Evolutionary conservation across 2,329 filamentous ascomycete species (phyloP).

Genomic region (Cercospora sp.): DNA sequence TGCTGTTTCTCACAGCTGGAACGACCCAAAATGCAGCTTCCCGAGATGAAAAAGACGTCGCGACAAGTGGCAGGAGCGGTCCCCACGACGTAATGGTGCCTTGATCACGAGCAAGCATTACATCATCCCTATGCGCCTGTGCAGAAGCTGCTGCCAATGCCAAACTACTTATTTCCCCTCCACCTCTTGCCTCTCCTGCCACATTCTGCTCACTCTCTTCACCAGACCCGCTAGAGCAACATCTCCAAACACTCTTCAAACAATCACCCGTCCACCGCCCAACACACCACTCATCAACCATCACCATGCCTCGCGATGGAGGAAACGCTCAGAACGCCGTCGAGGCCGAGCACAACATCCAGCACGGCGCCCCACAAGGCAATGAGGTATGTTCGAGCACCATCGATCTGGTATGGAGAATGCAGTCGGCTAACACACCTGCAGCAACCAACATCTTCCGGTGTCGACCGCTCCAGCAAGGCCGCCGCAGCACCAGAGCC

Average conservation of each 20-base stretch:
- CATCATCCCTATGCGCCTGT: not conserved
- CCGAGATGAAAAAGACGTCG: not conserved
- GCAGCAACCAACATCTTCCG: conserved; percentile 21
- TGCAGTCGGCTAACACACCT: not conserved
- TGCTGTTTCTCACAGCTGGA: not conserved
- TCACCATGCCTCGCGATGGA: conserved; percentile 45
- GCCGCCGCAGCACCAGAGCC: conserved; percentile 42
- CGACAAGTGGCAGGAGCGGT: not conserved
- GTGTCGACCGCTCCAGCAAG: conserved; percentile 43
- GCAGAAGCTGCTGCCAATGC: conserved; percentile 7
- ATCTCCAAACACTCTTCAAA: not conserved
- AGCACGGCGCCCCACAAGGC: conserved; percentile 40
- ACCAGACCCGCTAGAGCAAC: not conserved
- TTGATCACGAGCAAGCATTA: not conserved
- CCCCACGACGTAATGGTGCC: conserved; percentile 4
- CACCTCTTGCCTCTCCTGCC: not conserved
- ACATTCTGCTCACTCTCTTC: not conserved
- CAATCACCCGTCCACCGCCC: not conserved
- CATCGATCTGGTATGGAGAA: not conserved
- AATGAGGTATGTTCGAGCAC: conserved; percentile 35
- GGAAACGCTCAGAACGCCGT: conserved; percentile 45
- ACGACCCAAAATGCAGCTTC: not conserved
- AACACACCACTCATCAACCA: conserved; percentile 18
- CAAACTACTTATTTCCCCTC: not conserved
- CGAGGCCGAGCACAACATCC: conserved; percentile 41